Evolutionary conservation across 192 early-diverging fungal species (phyloP).

Genomic region (Cladochytrium replicatum): DNA sequence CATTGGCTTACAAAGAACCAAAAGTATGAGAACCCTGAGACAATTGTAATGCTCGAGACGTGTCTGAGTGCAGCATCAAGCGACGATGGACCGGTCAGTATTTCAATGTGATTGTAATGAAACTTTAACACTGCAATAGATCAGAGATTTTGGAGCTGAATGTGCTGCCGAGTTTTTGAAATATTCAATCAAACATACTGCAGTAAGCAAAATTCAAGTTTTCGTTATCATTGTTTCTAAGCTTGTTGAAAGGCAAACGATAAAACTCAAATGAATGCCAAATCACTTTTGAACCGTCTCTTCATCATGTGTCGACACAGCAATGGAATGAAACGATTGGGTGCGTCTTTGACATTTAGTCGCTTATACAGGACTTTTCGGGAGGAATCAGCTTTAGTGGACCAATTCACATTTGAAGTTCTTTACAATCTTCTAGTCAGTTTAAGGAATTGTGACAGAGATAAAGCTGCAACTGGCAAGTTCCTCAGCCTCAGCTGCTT

Average conservation of each 20-base stretch:
- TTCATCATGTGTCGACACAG: slow-evolving; percentile 53
- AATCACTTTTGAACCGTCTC: slow-evolving; percentile 56
- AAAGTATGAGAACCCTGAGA: slow-evolving; percentile 68
- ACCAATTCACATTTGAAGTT: slow-evolving; percentile 59
- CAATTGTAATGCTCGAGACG: slow-evolving; percentile 52
- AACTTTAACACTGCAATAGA: slow-evolving; percentile 14
- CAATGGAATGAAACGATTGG: slow-evolving; percentile 52
- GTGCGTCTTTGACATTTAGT: slow-evolving; percentile 59
- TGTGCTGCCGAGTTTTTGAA: slow-evolving; percentile 64
- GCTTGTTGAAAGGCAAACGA: slow-evolving; percentile 24
- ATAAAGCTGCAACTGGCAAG: slow-evolving; percentile 42
- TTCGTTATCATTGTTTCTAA: not conserved
- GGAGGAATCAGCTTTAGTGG: slow-evolving; percentile 52
- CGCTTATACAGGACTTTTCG: slow-evolving; percentile 58
- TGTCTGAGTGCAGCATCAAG: slow-evolving; percentile 52
- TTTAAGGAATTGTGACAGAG: slow-evolving; percentile 48
- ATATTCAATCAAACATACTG: slow-evolving; percentile 64
- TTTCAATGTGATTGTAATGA: slow-evolving; percentile 31
- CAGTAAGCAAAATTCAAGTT: slow-evolving; percentile 19
- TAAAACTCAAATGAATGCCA: slow-evolving; percentile 53
- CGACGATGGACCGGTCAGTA: slow-evolving; percentile 21
- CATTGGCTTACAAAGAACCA: slow-evolving; percentile 74
- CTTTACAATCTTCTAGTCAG: slow-evolving; percentile 55
- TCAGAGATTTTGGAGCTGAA: slow-evolving; percentile 66
- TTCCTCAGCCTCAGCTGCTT: slow-evolving; percentile 1